Percentiles rank a stretch among this genome's conserved stretches.
phyloP scores from a whole-genome alignment of 139 green algal species.

The Chloropicon primus region DNA sequence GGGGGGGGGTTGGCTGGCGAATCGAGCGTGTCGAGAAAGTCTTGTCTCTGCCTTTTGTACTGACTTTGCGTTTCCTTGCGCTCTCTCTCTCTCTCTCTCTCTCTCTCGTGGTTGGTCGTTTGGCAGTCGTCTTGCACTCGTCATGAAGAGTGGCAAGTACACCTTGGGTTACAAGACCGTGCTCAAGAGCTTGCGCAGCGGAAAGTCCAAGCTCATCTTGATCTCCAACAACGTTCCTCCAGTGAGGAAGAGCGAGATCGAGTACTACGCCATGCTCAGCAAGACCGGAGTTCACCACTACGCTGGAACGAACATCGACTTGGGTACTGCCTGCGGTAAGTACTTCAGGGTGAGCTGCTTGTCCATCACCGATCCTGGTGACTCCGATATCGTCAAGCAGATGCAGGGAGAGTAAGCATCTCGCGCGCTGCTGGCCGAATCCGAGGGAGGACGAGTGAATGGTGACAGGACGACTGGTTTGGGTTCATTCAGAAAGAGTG shows the following conservation, averaged over 20 bases:
- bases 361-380: conserved; percentile 92
- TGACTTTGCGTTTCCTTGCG: neutral
- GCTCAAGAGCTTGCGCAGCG: conserved; percentile 86
- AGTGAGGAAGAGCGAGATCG: conserved; percentile 92
- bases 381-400: conserved; percentile 1
- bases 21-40: neutral
- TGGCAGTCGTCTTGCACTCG: conserved; percentile 68
- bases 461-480: too few relatives aligned
- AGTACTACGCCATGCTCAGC: conserved; percentile 99
- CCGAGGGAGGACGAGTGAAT: too few relatives aligned
- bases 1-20: neutral
- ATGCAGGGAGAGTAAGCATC: neutral
- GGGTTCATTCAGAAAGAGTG: too few relatives aligned
- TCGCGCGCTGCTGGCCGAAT: too few relatives aligned
- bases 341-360: conserved; percentile 83
- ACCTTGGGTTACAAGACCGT: conserved; percentile 97
- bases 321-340: conserved; percentile 96
- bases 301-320: conserved; percentile 90
- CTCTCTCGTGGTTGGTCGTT: too few relatives aligned
- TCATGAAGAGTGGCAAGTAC: conserved; percentile 99
- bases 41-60: too few relatives aligned
- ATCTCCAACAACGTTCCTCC: conserved; percentile 94
- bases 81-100: neutral
- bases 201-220: conserved; percentile 97
- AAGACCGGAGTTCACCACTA: conserved; percentile 99